Conservation (phyloP, 2,329 filamentous ascomycete genomes). For the Ophiocordyceps camponoti-saundersi region DNA sequence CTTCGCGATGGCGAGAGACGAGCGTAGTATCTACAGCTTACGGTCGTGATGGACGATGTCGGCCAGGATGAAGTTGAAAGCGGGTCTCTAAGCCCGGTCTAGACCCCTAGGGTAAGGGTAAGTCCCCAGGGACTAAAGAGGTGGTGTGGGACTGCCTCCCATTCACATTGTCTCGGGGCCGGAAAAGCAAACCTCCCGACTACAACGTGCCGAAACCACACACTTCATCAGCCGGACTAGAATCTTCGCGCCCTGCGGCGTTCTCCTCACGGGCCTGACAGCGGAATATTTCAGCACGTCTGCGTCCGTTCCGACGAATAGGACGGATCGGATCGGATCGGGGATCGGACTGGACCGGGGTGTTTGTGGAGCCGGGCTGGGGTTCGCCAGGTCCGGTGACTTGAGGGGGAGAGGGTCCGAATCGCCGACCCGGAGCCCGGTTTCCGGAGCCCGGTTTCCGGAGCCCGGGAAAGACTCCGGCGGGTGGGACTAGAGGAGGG, state of each 20-base stretch:
- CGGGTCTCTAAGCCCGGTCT: background rate
- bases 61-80: background rate
- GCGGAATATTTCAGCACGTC: slow-evolving; percentile 26
- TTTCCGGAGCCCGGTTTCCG: too few relatives aligned
- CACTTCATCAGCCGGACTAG: slow-evolving; percentile 1
- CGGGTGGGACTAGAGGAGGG: background rate
- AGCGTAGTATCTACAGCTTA: too few relatives aligned
- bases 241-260: slow-evolving; percentile 12
- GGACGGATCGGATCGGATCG: background rate
- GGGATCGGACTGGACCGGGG: background rate
- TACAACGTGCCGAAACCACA: background rate
- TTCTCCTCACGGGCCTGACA: slow-evolving; percentile 19
- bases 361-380: background rate
- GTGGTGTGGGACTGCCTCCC: too few relatives aligned
- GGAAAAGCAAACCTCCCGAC: background rate
- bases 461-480: too few relatives aligned
- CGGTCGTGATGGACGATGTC: too few relatives aligned
- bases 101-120: too few relatives aligned
- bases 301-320: background rate
- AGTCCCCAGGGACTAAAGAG: too few relatives aligned
- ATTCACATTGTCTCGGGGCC: background rate
- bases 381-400: too few relatives aligned
- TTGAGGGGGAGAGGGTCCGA: too few relatives aligned
- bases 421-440: too few relatives aligned
- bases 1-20: too few relatives aligned